These are phyloP conservation scores for Agaricales sp. DNA, from an alignment of 1,284 basidiomycete genomes.

Conservation along the genomic window DNA sequence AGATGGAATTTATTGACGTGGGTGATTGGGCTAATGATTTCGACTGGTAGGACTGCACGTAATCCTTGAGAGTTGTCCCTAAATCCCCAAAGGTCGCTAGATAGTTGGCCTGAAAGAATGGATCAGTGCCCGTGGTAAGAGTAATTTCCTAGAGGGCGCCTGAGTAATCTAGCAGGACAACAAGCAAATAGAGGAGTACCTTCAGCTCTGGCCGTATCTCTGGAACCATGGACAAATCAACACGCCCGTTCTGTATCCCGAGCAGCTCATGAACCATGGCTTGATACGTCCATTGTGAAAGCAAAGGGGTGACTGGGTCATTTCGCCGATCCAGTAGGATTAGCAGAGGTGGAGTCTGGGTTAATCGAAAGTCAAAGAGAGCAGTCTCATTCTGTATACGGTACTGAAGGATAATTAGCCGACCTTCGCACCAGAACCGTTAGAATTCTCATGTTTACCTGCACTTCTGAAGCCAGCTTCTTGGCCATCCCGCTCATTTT, in stretches of 20 bases:
- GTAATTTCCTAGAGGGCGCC: constrained; percentile 77
- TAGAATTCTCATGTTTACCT: constrained; percentile 35
- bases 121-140: constrained; percentile 84
- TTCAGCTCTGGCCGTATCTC: constrained; percentile 85
- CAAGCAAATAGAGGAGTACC: constrained; percentile 18
- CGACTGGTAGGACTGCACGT: constrained; percentile 92
- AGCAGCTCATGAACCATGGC: constrained; percentile 98
- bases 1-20: constrained; percentile 86
- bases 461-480: constrained; percentile 80
- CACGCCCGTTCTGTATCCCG: constrained; percentile 90
- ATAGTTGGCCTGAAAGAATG: constrained; percentile 90
- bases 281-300: constrained; percentile 99
- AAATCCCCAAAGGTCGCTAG: constrained; percentile 96
- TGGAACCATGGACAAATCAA: constrained; percentile 77
- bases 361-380: constrained; percentile 70
- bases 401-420: constrained; percentile 33
- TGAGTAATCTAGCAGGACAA: background rate
- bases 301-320: constrained; percentile 95
- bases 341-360: constrained; percentile 65
- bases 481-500: constrained; percentile 88
- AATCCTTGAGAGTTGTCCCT: constrained; percentile 85
- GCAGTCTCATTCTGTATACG: constrained; percentile 61
- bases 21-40: constrained; percentile 72
- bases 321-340: constrained; percentile 87
- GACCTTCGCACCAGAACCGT: constrained; percentile 1